These are phyloP conservation scores for Lichtheimia hyalospora DNA, from an alignment of 371 early-diverging fungal species.

Conservation along the genomic window DNA sequence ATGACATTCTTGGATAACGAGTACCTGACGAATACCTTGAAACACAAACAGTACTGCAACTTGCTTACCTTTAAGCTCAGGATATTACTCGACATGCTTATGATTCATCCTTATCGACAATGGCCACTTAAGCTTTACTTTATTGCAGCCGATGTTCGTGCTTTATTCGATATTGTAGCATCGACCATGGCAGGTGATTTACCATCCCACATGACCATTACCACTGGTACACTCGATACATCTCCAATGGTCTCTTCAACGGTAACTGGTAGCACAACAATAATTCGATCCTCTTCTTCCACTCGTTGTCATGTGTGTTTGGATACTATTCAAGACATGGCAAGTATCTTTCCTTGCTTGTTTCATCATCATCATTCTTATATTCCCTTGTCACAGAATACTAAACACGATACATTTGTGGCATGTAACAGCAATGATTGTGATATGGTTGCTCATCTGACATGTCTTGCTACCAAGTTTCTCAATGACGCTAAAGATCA, in stretches of 20 bases:
- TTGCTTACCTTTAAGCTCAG: neutral
- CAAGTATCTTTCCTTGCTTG: too few relatives aligned
- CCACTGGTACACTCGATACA: too few relatives aligned
- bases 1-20: neutral
- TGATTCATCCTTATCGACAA: neutral
- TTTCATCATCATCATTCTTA: too few relatives aligned
- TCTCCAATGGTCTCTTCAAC: too few relatives aligned
- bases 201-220: too few relatives aligned
- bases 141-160: neutral
- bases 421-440: neutral
- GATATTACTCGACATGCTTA: neutral
- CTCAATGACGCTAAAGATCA: neutral
- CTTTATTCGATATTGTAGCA: neutral
- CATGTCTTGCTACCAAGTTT: neutral
- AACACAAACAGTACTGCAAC: neutral
- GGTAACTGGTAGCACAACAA: too few relatives aligned
- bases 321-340: too few relatives aligned
- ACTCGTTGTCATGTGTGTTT: too few relatives aligned
- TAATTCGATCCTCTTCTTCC: too few relatives aligned
- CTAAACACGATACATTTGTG: too few relatives aligned
- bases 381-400: too few relatives aligned
- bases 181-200: too few relatives aligned
- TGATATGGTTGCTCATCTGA: conserved; percentile 1
- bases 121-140: neutral
- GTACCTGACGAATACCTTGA: neutral